These are phyloP conservation scores for Bruguiera hainesii DNA, from an alignment of 441 rosid genomes.

Conservation along the genomic window DNA sequence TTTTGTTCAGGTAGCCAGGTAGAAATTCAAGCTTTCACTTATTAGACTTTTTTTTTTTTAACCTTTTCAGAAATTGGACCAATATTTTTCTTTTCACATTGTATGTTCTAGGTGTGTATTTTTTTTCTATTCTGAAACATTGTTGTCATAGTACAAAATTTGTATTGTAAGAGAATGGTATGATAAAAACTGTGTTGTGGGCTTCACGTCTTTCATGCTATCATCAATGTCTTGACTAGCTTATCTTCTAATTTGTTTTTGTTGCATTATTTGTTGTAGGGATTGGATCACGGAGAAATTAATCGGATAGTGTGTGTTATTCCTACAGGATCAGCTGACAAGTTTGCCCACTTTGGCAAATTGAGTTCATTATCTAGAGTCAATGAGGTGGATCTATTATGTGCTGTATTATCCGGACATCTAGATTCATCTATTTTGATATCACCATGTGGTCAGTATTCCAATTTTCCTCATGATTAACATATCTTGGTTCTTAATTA, in stretches of 20 bases:
- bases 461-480: constrained; percentile 7
- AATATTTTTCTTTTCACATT: background rate
- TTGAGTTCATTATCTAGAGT: constrained; percentile 54
- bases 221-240: background rate
- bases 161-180: no score
- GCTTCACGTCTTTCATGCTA: background rate
- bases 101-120: no score
- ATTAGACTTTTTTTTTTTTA: background rate
- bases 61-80: background rate
- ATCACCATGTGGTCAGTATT: constrained; percentile 55
- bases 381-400: constrained; percentile 62
- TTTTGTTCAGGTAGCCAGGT: constrained; percentile 73
- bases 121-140: no score
- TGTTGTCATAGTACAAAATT: no score
- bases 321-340: constrained; percentile 52
- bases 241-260: constrained; percentile 16
- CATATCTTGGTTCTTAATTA: constrained; percentile 8
- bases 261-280: constrained; percentile 38
- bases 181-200: no score
- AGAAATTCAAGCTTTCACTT: constrained; percentile 21
- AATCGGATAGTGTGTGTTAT: constrained; percentile 47
- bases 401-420: constrained; percentile 68
- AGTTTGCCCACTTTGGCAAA: constrained; percentile 44
- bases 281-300: constrained; percentile 43
- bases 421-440: constrained; percentile 55